These are phyloP conservation scores for Colletotrichum ledebouriae DNA, from an alignment of 2,329 filamentous ascomycete genomes.

Conservation along the genomic window DNA sequence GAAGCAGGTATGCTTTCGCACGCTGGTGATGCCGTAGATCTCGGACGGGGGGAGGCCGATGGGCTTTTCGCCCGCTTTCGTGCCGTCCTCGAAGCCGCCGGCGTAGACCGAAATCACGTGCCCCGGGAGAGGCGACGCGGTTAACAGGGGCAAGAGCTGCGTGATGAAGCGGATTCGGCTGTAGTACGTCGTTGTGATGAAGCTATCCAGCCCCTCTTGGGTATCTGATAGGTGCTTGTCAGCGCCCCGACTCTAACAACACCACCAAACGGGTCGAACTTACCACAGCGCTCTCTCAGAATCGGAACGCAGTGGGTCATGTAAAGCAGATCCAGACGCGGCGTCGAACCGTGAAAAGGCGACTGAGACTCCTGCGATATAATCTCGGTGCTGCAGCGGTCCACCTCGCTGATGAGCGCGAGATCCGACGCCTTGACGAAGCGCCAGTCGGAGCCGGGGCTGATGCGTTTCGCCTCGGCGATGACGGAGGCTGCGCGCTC, in stretches of 20 bases:
- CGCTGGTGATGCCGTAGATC: conserved; percentile 30
- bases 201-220: conserved; percentile 16
- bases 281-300: conserved; percentile 35
- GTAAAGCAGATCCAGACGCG: conserved; percentile 33
- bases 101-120: conserved; percentile 40
- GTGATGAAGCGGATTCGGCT: conserved; percentile 34
- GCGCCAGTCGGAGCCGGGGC: conserved; percentile 35
- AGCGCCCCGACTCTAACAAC: background rate
- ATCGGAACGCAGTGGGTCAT: conserved; percentile 39
- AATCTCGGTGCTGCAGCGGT: conserved; percentile 34
- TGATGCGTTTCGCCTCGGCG: conserved; percentile 15
- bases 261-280: background rate
- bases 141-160: conserved; percentile 25
- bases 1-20: conserved; percentile 32
- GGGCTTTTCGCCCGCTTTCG: conserved; percentile 26
- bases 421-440: conserved; percentile 34
- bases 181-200: conserved; percentile 33
- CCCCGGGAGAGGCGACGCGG: conserved; percentile 26
- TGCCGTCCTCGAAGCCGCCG: conserved; percentile 34
- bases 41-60: conserved; percentile 23
- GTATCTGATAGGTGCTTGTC: conserved; percentile 17
- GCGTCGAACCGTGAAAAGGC: conserved; percentile 21
- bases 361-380: conserved; percentile 22
- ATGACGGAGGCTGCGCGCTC: conserved; percentile 28
- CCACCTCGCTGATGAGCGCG: conserved; percentile 31